Base-by-base conservation (phyloP, 169 alveolate genomes). In the Perkinsus chesapeaki region DNA sequence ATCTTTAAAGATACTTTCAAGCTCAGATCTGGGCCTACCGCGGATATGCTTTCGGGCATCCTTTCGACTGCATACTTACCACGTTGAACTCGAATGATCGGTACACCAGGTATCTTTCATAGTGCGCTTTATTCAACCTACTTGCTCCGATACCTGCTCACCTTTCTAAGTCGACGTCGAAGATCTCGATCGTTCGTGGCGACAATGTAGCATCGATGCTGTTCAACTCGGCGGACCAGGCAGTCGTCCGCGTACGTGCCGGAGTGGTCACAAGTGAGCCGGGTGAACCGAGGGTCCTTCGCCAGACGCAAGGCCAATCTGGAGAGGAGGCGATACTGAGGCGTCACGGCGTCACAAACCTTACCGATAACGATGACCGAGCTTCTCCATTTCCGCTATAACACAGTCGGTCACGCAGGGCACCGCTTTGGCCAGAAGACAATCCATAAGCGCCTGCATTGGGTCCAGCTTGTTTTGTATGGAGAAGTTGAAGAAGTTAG, bases 241-340 rank as follows among this genome's bases (percentile, higher is more conserved):
- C 99, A 99, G 96, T 99, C 99, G 95, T 99, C 99, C 27, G 99
- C 99, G 96, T 99, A 99, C 3, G 99, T 99, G 19, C 99, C 99
- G 91, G 97, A 97, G 95, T 99, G 99, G 39, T 97, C 95, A 93
- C 99, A 99, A 39, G 98, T 97, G 39, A 98, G 97, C 92, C 99
- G 97, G 92, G 96, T 97, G 95, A 98, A 98, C 93, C 99, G 97
- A 38, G 39, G 39, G 94, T 98, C 99, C 96, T 98, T 98, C n/a
- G 98, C 98, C 93, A 99, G 94, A 73, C 97, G 98, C 48, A 99
- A 96, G 23, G 99, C 99, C 90, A 99, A 94, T 92, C 99, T 60
- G 27, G 27, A 60, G 0, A 1, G 27, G 12, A 7, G 3, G 12
- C 82, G 27, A 60, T 60, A 60, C 3, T 12, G 82, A 23, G 12